phyloP scores from a whole-genome alignment of 345 rosid species.

The Linum tenue region DNA sequence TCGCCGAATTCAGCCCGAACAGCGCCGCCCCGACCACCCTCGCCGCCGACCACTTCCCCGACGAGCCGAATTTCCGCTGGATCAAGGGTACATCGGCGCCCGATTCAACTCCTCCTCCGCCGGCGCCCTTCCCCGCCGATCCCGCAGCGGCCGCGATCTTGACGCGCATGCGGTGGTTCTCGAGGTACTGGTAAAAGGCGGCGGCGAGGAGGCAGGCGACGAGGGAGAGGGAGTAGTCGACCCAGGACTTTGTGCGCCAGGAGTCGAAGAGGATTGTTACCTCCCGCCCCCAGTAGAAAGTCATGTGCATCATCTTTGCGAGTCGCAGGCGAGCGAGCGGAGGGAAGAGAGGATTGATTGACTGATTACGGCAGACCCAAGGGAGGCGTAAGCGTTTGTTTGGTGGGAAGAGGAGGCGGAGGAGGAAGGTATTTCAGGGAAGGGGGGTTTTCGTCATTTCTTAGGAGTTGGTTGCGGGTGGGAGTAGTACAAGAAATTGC shows the following conservation, averaged over 20 bases:
- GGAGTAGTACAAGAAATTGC: not conserved
- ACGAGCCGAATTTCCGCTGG: not conserved
- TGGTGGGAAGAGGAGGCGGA: not conserved
- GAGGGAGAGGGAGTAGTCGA: conserved; percentile 14
- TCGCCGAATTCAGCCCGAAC: conserved; percentile 21
- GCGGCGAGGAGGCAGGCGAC: conserved; percentile 23
- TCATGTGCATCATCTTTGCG: conserved; percentile 28
- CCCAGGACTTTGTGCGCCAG: conserved; percentile 22
- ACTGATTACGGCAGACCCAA: too few relatives aligned
- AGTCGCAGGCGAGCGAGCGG: not conserved
- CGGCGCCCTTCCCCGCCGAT: not conserved
- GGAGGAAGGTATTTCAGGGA: not conserved
- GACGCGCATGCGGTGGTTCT: conserved; percentile 23
- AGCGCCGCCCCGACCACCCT: conserved; percentile 7
- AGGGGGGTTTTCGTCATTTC: not conserved
- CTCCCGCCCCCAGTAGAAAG: conserved; percentile 23
- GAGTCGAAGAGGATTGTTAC: conserved; percentile 24
- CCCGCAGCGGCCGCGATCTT: conserved; percentile 9
- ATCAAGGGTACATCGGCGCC: conserved; percentile 7
- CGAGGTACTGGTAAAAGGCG: conserved; percentile 25
- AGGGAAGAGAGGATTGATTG: not conserved
- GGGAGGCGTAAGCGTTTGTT: too few relatives aligned
- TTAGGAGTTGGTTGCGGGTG: not conserved
- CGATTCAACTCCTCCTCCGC: not conserved
- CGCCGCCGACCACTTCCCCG: not conserved